Conservation (phyloP, 371 early-diverging fungal species). For the Ordospora colligata region DNA sequence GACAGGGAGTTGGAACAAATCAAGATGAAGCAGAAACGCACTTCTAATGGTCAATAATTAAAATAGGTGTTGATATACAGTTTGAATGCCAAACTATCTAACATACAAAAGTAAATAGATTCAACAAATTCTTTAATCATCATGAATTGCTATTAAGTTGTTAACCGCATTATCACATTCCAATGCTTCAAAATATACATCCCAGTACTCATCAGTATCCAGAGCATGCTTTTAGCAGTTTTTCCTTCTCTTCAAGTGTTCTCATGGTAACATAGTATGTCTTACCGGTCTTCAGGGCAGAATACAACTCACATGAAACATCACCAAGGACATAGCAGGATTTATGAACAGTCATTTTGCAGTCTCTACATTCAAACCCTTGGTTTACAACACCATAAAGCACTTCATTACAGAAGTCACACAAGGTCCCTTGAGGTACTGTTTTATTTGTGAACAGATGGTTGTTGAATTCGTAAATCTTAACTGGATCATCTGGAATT, state of each 20-base stretch:
- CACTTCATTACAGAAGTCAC: constrained; percentile 54
- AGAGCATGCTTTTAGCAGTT: constrained; percentile 29
- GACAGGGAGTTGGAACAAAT: constrained; percentile 8
- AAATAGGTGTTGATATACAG: neutral
- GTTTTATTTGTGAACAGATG: constrained; percentile 49
- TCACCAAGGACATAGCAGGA: constrained; percentile 56
- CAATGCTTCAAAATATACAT: neutral
- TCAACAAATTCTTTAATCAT: neutral
- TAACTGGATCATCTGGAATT: constrained; percentile 25
- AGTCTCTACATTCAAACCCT: constrained; percentile 58
- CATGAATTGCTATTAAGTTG: too few relatives aligned
- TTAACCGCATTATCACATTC: neutral
- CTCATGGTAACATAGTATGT: constrained; percentile 46
- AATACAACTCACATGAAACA: constrained; percentile 57
- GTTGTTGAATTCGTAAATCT: constrained; percentile 54
- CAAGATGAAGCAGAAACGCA: neutral
- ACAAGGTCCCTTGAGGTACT: constrained; percentile 40
- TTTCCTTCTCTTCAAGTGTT: constrained; percentile 58
- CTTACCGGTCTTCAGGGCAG: constrained; percentile 54
- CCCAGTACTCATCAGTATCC: neutral
- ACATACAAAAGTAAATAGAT: neutral
- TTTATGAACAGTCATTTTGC: constrained; percentile 55
- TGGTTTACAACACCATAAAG: constrained; percentile 45
- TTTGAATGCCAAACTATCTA: neutral
- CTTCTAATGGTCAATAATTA: neutral